A percentile compares a stretch with the other conserved stretches of the same genome.
phyloP scores from a whole-genome alignment of 306 rosid species.

The Glycyrrhiza uralensis region DNA sequence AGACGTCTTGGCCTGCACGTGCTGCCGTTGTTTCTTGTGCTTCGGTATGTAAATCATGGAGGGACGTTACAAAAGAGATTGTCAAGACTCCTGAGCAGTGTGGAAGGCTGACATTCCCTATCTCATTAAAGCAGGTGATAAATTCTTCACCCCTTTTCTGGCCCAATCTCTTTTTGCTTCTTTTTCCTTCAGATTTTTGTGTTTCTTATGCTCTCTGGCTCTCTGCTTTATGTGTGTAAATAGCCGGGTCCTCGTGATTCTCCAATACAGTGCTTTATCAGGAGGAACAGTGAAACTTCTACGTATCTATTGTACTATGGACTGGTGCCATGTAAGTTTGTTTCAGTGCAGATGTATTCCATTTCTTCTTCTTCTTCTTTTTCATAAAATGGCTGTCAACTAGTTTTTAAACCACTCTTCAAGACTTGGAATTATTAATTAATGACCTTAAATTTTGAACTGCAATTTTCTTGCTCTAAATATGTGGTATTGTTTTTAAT shows the following conservation, averaged over 20 bases:
- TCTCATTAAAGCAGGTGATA: slow-evolving; percentile 87
- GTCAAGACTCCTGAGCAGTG: slow-evolving; percentile 80
- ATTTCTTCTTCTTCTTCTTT: neutral
- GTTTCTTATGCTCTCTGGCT: slow-evolving; percentile 2
- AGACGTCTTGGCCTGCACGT: slow-evolving; percentile 78
- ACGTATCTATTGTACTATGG: slow-evolving; percentile 64
- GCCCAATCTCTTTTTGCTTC: neutral
- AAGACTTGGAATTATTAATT: neutral
- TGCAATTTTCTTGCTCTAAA: slow-evolving; percentile 15
- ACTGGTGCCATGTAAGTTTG: slow-evolving; percentile 71
- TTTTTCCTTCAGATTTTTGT: neutral
- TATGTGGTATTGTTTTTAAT: neutral
- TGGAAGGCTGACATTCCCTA: slow-evolving; percentile 83
- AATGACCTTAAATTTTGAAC: neutral
- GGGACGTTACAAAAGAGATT: slow-evolving; percentile 61
- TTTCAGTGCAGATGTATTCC: neutral
- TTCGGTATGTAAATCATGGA: slow-evolving; percentile 87
- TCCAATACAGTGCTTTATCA: slow-evolving; percentile 78
- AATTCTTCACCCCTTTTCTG: neutral
- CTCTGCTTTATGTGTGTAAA: neutral
- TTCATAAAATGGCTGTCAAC: neutral
- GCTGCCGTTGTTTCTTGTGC: slow-evolving; percentile 60
- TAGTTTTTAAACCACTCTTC: neutral
- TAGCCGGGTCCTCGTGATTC: slow-evolving; percentile 88
- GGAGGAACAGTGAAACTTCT: slow-evolving; percentile 72